Evolutionary conservation across 2,329 filamentous ascomycete genomes (phyloP).

Genomic region (Scedosporium dehoogii): DNA sequence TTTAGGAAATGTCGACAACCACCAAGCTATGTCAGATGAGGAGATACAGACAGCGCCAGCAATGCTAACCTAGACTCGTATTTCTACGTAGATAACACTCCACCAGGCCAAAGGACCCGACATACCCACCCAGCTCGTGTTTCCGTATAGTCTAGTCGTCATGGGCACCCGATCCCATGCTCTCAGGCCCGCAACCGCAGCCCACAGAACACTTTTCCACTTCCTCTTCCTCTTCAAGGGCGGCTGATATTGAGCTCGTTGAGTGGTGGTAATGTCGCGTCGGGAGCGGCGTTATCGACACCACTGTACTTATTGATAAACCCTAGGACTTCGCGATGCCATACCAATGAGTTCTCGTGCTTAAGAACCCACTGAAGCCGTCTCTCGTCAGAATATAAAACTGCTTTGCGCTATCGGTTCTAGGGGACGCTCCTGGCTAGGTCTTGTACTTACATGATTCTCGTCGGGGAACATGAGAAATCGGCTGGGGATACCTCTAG

Average conservation of each 20-base stretch:
- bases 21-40: too few species aligned
- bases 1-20: too few species aligned
- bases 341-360: conserved; percentile 80
- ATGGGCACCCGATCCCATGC: too few species aligned
- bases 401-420: not conserved
- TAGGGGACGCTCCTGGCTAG: not conserved
- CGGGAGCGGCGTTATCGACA: conserved; percentile 14
- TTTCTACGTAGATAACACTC: too few species aligned
- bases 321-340: conserved; percentile 76
- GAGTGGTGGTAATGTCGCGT: not conserved
- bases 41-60: too few species aligned
- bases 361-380: conserved; percentile 65
- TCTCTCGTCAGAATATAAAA: not conserved
- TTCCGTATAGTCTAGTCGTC: too few species aligned
- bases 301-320: conserved; percentile 62
- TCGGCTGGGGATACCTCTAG: conserved; percentile 62
- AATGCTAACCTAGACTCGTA: too few species aligned
- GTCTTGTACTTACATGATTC: conserved; percentile 36
- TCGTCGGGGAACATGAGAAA: conserved; percentile 75
- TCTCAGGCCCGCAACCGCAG: too few species aligned
- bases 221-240: too few species aligned
- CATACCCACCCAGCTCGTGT: not conserved
- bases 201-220: not conserved
- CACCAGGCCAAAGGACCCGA: too few species aligned
- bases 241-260: too few species aligned